Conservation (phyloP, 2,329 filamentous ascomycete species). For the Sarocladium brachiariae region DNA sequence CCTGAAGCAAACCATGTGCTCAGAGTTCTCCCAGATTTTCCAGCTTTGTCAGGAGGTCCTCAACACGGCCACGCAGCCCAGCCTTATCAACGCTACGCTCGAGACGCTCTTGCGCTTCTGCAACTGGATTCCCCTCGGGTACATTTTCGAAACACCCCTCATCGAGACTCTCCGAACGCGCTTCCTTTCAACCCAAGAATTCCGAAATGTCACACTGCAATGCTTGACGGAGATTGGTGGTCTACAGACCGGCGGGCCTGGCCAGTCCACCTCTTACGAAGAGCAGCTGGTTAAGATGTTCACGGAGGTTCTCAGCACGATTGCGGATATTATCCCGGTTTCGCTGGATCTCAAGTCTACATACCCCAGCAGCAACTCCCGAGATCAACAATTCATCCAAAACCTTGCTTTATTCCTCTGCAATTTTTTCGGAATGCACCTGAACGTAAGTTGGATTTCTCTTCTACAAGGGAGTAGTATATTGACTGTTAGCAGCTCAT, state of each 20-base stretch:
- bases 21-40: slow-evolving; percentile 98
- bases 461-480: too few species aligned
- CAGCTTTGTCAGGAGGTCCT: slow-evolving; percentile 95
- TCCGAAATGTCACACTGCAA: slow-evolving; percentile 93
- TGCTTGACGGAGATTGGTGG: slow-evolving; percentile 96
- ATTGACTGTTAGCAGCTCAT: slow-evolving; percentile 55
- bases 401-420: slow-evolving; percentile 93
- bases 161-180: slow-evolving; percentile 91
- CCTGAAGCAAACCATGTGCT: slow-evolving; percentile 96
- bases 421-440: slow-evolving; percentile 93
- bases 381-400: slow-evolving; percentile 95
- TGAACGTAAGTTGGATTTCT: slow-evolving; percentile 56
- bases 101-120: slow-evolving; percentile 94
- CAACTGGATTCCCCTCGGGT: slow-evolving; percentile 98
- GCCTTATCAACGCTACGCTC: slow-evolving; percentile 89
- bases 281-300: slow-evolving; percentile 98
- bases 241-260: slow-evolving; percentile 71
- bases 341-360: slow-evolving; percentile 85
- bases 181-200: slow-evolving; percentile 89
- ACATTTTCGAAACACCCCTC: slow-evolving; percentile 95
- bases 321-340: slow-evolving; percentile 88
- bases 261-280: slow-evolving; percentile 68
- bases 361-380: slow-evolving; percentile 84
- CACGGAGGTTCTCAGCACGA: slow-evolving; percentile 87
- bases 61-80: slow-evolving; percentile 79